Percentiles rank a stretch among this genome's conserved stretches.
phyloP scores from a whole-genome alignment of 78 protist species.

The Dictyostelium capitatum region DNA sequence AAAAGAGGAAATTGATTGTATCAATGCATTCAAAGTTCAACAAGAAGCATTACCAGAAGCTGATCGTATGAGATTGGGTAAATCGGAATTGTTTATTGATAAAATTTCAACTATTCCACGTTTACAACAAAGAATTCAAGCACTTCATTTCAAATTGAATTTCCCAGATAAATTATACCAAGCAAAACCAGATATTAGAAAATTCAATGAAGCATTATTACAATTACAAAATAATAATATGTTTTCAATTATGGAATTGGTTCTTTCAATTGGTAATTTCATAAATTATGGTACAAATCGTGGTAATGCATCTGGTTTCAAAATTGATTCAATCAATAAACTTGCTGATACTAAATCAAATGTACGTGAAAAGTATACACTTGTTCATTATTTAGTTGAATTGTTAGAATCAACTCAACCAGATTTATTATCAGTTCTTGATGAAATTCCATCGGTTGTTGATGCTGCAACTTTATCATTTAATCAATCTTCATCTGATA shows the following conservation, averaged over 20 bases:
- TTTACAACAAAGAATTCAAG: constrained; percentile 56
- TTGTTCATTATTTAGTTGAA: constrained; percentile 67
- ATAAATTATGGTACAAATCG: constrained; percentile 78
- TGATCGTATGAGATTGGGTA: constrained; percentile 43
- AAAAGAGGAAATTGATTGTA: constrained; percentile 72
- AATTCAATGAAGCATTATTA: constrained; percentile 55
- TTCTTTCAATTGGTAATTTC: constrained; percentile 81
- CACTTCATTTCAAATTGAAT: constrained; percentile 67
- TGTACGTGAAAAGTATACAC: constrained; percentile 51
- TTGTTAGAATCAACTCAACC: constrained; percentile 53
- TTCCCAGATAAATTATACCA: constrained; percentile 77
- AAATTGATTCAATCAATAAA: constrained; percentile 76
- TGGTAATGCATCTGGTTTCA: constrained; percentile 86
- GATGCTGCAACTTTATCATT: constrained; percentile 71
- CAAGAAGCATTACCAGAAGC: not conserved
- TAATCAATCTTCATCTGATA: constrained; percentile 36
- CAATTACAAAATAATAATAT: constrained; percentile 65
- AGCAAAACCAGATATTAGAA: constrained; percentile 71
- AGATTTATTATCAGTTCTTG: constrained; percentile 3
- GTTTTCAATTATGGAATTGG: constrained; percentile 48
- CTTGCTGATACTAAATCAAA: constrained; percentile 82
- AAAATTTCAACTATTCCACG: constrained; percentile 36
- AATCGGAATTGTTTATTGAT: constrained; percentile 59
- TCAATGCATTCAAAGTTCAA: constrained; percentile 26
- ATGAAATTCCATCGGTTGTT: constrained; percentile 63